Conservation (phyloP, 2,329 filamentous ascomycete species). For the Cordyceps farinosa region DNA sequence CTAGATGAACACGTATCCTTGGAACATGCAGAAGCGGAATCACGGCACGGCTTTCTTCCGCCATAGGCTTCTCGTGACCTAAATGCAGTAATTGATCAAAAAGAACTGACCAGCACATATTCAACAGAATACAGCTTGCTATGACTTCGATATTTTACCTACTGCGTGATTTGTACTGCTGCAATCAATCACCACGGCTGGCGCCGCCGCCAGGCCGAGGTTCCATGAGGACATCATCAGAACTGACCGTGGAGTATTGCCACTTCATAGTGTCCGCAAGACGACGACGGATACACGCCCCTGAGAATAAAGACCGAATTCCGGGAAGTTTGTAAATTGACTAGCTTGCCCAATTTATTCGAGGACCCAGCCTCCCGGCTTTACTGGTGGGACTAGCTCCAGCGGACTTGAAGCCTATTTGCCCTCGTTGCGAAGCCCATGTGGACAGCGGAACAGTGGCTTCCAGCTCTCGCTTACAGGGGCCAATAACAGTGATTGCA, state of each 20-base stretch:
- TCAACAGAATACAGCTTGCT: no score
- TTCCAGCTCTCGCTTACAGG: slow-evolving; percentile 17
- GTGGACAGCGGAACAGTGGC: slow-evolving; percentile 12
- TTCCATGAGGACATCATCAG: no score
- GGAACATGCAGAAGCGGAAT: not conserved
- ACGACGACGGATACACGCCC: no score
- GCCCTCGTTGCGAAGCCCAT: not conserved
- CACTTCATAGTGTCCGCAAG: no score
- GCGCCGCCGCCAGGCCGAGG: no score
- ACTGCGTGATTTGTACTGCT: no score
- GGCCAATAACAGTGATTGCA: slow-evolving; percentile 14
- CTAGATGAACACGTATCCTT: not conserved
- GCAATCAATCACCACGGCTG: no score
- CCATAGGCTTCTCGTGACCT: not conserved
- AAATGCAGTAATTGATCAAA: not conserved
- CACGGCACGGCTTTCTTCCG: not conserved
- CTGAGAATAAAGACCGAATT: no score
- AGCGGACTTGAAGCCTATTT: not conserved
- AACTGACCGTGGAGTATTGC: no score
- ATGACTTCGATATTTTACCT: no score
- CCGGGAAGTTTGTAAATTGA: no score
- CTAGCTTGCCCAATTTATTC: not conserved
- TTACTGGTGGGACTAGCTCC: slow-evolving; percentile 3
- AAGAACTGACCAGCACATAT: not conserved
- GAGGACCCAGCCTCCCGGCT: not conserved